These are phyloP conservation scores for Ananas comosus DNA, from an alignment of 176 grass and related monocot genomes.

Conservation along the genomic window DNA sequence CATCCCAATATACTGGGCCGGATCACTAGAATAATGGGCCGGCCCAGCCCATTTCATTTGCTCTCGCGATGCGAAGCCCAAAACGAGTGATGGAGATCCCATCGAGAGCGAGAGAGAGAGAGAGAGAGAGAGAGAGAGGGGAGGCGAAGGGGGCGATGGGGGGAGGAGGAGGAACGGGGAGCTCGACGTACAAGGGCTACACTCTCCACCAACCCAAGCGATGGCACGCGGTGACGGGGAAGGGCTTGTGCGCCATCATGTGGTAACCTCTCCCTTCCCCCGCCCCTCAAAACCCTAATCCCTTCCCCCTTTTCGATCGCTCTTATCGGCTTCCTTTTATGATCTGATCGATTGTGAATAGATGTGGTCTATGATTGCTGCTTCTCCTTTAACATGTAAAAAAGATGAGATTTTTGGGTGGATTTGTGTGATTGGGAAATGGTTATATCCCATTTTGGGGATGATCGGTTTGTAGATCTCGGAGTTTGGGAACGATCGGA, in stretches of 20 bases:
- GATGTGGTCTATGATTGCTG: background rate
- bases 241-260: conserved; percentile 91
- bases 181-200: conserved; percentile 91
- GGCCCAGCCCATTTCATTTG: too few species aligned
- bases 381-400: too few species aligned
- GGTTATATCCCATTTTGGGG: too few species aligned
- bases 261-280: conserved; percentile 45
- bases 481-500: too few species aligned
- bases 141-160: conserved; percentile 17
- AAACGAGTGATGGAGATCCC: too few species aligned
- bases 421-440: too few species aligned
- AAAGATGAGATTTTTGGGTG: too few species aligned
- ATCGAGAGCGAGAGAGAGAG: background rate
- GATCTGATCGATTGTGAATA: background rate
- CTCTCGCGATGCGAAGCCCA: too few species aligned
- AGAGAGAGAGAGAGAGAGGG: background rate
- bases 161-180: conserved; percentile 37
- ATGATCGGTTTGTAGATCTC: too few species aligned
- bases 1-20: too few species aligned
- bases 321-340: background rate
- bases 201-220: conserved; percentile 74
- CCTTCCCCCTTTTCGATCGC: background rate
- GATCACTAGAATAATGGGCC: too few species aligned
- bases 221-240: conserved; percentile 77
- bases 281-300: background rate